phyloP scores from a whole-genome alignment of 495 filamentous ascomycete genomes.

The Tuber calosporum region DNA sequence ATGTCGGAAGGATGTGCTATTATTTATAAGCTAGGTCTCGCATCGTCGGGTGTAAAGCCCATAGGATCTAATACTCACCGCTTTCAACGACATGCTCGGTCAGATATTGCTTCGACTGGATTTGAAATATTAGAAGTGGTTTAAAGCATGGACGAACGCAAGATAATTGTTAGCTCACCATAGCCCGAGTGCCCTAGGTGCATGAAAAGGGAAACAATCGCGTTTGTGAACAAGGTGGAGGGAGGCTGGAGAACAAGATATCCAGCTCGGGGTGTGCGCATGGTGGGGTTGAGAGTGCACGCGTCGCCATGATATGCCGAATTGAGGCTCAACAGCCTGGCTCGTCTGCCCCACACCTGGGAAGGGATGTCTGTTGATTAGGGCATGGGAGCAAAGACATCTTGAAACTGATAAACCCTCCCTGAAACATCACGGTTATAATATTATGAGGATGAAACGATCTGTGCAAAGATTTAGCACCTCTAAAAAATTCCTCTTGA shows the following conservation, averaged over 20 bases:
- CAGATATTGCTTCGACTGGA: slow-evolving; percentile 94
- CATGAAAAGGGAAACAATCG: neutral
- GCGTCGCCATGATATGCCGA: neutral
- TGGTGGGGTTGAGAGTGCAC: neutral
- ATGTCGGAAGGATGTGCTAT: slow-evolving; percentile 81
- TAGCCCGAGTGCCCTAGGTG: neutral
- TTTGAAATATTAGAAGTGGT: slow-evolving; percentile 3
- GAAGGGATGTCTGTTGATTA: neutral
- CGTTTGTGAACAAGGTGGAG: neutral
- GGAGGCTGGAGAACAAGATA: neutral
- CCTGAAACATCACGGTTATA: neutral
- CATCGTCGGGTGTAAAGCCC: neutral
- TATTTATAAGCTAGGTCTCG: slow-evolving; percentile 1
- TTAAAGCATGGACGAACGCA: neutral
- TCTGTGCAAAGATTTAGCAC: neutral
- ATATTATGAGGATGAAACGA: neutral
- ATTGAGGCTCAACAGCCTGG: neutral
- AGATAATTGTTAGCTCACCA: neutral
- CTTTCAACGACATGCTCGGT: slow-evolving; percentile 82
- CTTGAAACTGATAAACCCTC: neutral
- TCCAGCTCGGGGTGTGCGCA: neutral
- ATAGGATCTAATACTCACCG: slow-evolving; percentile 49
- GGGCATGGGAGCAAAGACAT: neutral
- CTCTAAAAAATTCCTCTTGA: neutral
- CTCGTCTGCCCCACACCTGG: neutral